Base-by-base conservation (phyloP, 176 grass and related monocot genomes). In the Themeda triandra region DNA sequence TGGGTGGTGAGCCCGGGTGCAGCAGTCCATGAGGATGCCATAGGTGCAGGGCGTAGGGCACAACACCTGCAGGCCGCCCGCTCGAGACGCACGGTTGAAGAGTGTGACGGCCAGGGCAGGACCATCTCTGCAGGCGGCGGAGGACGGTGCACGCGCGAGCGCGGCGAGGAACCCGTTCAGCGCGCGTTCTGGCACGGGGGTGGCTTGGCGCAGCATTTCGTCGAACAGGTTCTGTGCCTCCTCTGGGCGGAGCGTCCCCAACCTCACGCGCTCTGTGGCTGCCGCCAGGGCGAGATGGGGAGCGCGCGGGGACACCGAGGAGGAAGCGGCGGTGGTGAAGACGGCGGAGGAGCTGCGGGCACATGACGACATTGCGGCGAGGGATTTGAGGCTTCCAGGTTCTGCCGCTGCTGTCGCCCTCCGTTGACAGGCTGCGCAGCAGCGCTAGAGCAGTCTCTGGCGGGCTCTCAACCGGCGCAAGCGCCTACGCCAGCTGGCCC, bases 21-120 rank as follows among this genome's bases (percentile, higher is more conserved):
- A 89, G 59, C 80, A 84, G 27, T 77, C 68, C 27, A 89, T 80
- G 45, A 89, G 41, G 37, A 86, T 80, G 6, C 8, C 17, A 39
- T 88, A 88, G 48, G 83, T 84, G 65, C 2, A 0, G 29, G 29
- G 0, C 2, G 73, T 13, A 1, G 41, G 29, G 19, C 60, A 1
- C 48, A 23, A 11, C 54, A 23, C 37, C 45, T 6, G 32, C 0
- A 9, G 68, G 19, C 46, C 41, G 0, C 14, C 6, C 25, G 69
- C 69, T 37, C 32, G 41, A 15, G 10, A 33, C 69, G 69, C 37
- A 4, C 24, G 65, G 12, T 56, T 86, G 45, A 69, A 92, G 27
- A 92, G 35, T 1, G 73, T 33, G 27, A 86, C 12, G 18, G 75
- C 35, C 2, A 79, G 23, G 1, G 82, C 18, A 21, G 40, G 72